Evolutionary conservation across 192 early-diverging fungal genomes (phyloP), one percentile per base, ranked within the genome.

Genomic region (Coemansia sp.): DNA sequence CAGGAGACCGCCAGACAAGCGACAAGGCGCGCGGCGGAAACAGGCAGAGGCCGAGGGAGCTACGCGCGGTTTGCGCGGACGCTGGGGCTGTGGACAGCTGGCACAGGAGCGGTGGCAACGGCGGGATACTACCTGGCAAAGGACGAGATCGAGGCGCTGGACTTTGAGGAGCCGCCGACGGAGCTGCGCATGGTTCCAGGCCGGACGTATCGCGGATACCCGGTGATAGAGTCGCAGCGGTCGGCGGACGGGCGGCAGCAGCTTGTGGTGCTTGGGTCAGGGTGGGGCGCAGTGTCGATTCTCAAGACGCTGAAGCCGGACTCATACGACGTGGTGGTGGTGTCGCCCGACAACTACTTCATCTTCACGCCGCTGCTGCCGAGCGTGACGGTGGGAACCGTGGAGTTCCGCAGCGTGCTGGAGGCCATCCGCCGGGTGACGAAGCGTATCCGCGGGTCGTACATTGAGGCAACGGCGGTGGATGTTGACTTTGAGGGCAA

Each of bases 321-420:
- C 46, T 79, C 90, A 54, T 94, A 90, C 75, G 91, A 94, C 69
- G 91, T 94, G 72, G 74, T 68, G 5, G 84, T 93, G 0, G 86
- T 94, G 1, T 91, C 89, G 17, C 93, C 94, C 22, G 84, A 91
- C 63, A 96, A 95, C 84, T 97, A 96, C 79, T 97, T 97, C 78
- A 84, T 97, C 61, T 90, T 89, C 65, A 86, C 91, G 54, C 89
- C 90, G 55, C 76, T 92, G 71, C 73, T 90, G 69, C 87, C 89
- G 39, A 89, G 85, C 63, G 89, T 86, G 55, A 95, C 95, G 2
- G 91, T 93, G 14, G 95, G 95, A 64, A 96, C 94, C 0, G 86
- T 97, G 41, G 94, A 96, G 72, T 85, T 94, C 50, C 85, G 94
- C 43, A 91, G 89, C 22, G 90, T 97, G 75, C 87, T 96, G 76